Evolutionary conservation across 2,329 filamentous ascomycete genomes (phyloP).

Genomic region (Knufia petricola): DNA sequence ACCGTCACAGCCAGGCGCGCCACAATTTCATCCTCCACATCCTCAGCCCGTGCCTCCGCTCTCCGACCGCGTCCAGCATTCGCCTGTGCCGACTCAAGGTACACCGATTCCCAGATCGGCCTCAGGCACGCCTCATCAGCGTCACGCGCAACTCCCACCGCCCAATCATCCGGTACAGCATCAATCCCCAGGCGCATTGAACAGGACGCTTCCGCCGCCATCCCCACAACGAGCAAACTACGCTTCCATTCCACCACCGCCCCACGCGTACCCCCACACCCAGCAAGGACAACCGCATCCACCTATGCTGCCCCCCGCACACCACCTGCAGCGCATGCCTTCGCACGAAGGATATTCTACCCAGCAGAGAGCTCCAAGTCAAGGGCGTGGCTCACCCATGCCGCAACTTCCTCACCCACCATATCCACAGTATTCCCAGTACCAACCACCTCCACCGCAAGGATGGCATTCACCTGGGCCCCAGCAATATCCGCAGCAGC

Average conservation of each 20-base stretch:
- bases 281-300: slow-evolving; percentile 16
- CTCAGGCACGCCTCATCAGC: slow-evolving; percentile 11
- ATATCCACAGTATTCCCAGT: slow-evolving; percentile 18
- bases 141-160: slow-evolving; percentile 12
- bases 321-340: slow-evolving; percentile 19
- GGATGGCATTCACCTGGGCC: slow-evolving; percentile 18
- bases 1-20: neutral
- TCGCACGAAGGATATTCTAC: slow-evolving; percentile 14
- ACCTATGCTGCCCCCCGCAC: slow-evolving; percentile 15
- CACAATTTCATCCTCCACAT: slow-evolving; percentile 9
- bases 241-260: slow-evolving; percentile 14
- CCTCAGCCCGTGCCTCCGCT: slow-evolving; percentile 8
- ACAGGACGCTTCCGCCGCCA: slow-evolving; percentile 16
- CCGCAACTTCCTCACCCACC: slow-evolving; percentile 17
- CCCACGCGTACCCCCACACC: slow-evolving; percentile 15
- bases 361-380: slow-evolving; percentile 10
- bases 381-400: slow-evolving; percentile 20
- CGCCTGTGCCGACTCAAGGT: slow-evolving; percentile 10
- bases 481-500: slow-evolving; percentile 11
- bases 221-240: slow-evolving; percentile 20
- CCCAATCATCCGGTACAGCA: slow-evolving; percentile 11
- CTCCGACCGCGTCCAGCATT: slow-evolving; percentile 10
- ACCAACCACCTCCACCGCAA: slow-evolving; percentile 17
- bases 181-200: slow-evolving; percentile 15
- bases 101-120: slow-evolving; percentile 10